These are phyloP conservation scores for Zizania palustris DNA, from an alignment of 202 grass and related monocot genomes.

Conservation along the genomic window DNA sequence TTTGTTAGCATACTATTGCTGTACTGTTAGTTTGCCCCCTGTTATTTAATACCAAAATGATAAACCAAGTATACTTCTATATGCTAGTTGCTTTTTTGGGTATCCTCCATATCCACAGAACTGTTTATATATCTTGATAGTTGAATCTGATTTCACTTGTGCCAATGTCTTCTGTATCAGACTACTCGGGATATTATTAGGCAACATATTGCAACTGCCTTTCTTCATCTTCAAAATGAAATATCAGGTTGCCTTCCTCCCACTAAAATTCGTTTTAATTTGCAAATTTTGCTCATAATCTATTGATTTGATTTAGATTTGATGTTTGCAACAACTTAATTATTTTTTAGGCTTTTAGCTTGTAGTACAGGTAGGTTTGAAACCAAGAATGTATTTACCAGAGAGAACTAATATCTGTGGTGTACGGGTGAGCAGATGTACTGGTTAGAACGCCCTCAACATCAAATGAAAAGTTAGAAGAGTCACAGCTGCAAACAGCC, in stretches of 20 bases:
- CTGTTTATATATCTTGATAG: constrained; percentile 32
- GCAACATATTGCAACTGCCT: constrained; percentile 74
- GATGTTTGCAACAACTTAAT: constrained; percentile 39
- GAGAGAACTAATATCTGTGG: constrained; percentile 36
- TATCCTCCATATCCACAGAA: constrained; percentile 18
- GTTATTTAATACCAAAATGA: constrained; percentile 1
- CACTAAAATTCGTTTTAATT: constrained; percentile 35
- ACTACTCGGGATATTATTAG: constrained; percentile 78
- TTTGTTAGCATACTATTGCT: not conserved
- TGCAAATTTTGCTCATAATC: constrained; percentile 36
- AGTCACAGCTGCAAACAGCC: constrained; percentile 69
- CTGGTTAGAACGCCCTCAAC: constrained; percentile 57
- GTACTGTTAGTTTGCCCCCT: not conserved
- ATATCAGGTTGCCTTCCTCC: constrained; percentile 69
- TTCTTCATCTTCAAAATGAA: constrained; percentile 85
- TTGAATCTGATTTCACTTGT: constrained; percentile 37
- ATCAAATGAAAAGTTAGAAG: constrained; percentile 57
- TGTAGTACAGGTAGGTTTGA: constrained; percentile 29
- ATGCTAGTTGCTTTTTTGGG: constrained; percentile 20
- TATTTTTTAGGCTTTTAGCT: constrained; percentile 30
- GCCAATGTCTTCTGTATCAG: constrained; percentile 51
- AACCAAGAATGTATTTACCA: constrained; percentile 20
- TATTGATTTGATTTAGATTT: constrained; percentile 18
- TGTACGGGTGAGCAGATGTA: constrained; percentile 64
- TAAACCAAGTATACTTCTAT: constrained; percentile 34